A percentile compares a stretch with the other conserved stretches of the same genome.
phyloP scores from a whole-genome alignment of 1,284 basidiomycete species.

The Ceratobasidium sp. region DNA sequence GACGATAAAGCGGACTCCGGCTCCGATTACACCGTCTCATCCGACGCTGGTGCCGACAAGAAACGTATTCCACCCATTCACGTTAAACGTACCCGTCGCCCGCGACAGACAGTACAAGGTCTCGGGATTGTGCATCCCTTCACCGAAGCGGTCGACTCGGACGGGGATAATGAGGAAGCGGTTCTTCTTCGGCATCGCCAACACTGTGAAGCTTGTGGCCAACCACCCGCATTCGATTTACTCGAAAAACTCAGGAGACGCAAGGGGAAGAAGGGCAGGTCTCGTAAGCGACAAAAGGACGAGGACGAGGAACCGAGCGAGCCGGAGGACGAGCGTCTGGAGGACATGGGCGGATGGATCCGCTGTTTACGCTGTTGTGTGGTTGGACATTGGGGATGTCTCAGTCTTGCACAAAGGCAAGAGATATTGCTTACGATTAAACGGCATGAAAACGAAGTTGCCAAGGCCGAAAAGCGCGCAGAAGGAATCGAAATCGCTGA shows the following conservation, averaged over 20 bases:
- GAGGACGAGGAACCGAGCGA: slow-evolving; percentile 58
- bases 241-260: slow-evolving; percentile 52
- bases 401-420: slow-evolving; percentile 67
- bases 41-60: slow-evolving; percentile 13
- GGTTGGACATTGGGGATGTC: slow-evolving; percentile 78
- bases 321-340: slow-evolving; percentile 62
- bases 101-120: slow-evolving; percentile 19
- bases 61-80: slow-evolving; percentile 1
- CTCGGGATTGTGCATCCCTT: slow-evolving; percentile 39
- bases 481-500: slow-evolving; percentile 45
- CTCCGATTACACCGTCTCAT: background rate
- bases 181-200: slow-evolving; percentile 64
- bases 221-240: slow-evolving; percentile 62
- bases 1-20: slow-evolving; percentile 13
- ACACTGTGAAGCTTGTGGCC: slow-evolving; percentile 73
- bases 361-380: slow-evolving; percentile 80
- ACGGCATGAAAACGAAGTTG: slow-evolving; percentile 47
- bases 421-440: slow-evolving; percentile 72
- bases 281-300: slow-evolving; percentile 52
- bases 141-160: slow-evolving; percentile 44
- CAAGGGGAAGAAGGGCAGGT: slow-evolving; percentile 54
- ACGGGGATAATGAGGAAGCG: slow-evolving; percentile 63
- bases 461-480: slow-evolving; percentile 43
- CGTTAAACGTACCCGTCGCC: slow-evolving; percentile 19
- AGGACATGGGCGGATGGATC: slow-evolving; percentile 79